Evolutionary conservation across 2,329 filamentous ascomycete species (phyloP).

Genomic region (Aspergillus udagawae): DNA sequence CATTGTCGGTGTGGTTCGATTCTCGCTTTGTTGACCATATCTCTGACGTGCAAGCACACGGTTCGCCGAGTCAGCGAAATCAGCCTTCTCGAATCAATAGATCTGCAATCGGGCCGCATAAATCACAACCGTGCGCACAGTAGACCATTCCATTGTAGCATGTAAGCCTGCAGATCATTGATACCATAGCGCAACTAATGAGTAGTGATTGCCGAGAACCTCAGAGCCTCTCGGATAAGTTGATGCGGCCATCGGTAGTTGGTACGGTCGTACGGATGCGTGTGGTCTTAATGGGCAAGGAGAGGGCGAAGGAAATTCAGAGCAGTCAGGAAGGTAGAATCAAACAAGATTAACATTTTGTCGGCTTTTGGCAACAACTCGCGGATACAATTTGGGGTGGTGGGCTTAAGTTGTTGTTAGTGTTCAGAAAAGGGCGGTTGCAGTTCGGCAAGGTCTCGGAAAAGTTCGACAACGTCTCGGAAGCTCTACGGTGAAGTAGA

Average conservation of each 20-base stretch:
- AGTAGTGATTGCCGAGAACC: not conserved
- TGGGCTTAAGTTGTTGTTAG: no score
- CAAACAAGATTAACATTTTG: not conserved
- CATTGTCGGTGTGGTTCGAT: no score
- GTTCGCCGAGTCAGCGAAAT: not conserved
- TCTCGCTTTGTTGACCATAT: no score
- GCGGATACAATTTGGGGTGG: not conserved
- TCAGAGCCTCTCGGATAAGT: not conserved
- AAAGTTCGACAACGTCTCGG: no score
- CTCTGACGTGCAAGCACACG: not conserved
- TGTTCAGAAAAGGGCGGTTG: no score
- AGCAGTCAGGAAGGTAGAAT: not conserved
- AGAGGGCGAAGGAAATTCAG: not conserved
- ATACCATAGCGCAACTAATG: not conserved
- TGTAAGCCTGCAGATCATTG: not conserved
- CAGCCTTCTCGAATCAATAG: not conserved
- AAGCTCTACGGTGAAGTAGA: no score
- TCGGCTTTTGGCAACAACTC: no score
- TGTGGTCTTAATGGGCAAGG: no score
- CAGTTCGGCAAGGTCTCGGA: no score
- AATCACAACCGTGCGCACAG: not conserved
- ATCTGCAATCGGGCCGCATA: not conserved
- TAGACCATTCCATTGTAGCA: not conserved
- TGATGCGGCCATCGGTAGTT: no score
- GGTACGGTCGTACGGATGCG: no score